Evolutionary conservation across 352 stramenopile genomes (phyloP).

Genomic region (Peronospora farinosa): DNA sequence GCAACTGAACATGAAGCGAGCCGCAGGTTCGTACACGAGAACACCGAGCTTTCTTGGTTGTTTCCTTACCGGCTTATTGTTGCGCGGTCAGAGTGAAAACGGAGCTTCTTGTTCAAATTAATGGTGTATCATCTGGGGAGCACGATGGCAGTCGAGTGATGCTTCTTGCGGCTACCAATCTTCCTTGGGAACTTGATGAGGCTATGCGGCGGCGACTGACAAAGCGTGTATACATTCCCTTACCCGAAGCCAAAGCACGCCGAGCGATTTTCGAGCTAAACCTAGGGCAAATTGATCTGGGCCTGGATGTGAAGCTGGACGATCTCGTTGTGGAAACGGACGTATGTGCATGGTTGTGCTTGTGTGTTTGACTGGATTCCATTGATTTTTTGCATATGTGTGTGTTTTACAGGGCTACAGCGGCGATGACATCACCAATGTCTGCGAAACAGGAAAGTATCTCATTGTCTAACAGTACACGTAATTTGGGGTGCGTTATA

Average conservation of each 20-base stretch:
- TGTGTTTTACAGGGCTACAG: slow-evolving; percentile 37
- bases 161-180: slow-evolving; percentile 93
- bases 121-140: slow-evolving; percentile 81
- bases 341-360: slow-evolving; percentile 18
- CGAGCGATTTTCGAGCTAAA: slow-evolving; percentile 75
- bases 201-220: slow-evolving; percentile 92
- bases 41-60: neutral
- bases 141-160: slow-evolving; percentile 64
- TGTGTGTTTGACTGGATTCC: neutral
- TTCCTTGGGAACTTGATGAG: slow-evolving; percentile 96
- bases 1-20: slow-evolving; percentile 83
- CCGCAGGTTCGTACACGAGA: slow-evolving; percentile 37
- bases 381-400: neutral
- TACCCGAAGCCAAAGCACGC: slow-evolving; percentile 49
- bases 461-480: neutral
- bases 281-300: slow-evolving; percentile 67
- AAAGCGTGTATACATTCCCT: slow-evolving; percentile 90
- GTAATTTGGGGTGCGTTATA: neutral
- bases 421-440: slow-evolving; percentile 49
- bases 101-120: slow-evolving; percentile 97
- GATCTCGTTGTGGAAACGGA: slow-evolving; percentile 63
- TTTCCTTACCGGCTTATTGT: slow-evolving; percentile 3
- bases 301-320: slow-evolving; percentile 70
- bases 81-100: slow-evolving; percentile 88
- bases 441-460: slow-evolving; percentile 42